phyloP scores from a whole-genome alignment of 139 green algal species.

The Diplosphaera chodatii region DNA sequence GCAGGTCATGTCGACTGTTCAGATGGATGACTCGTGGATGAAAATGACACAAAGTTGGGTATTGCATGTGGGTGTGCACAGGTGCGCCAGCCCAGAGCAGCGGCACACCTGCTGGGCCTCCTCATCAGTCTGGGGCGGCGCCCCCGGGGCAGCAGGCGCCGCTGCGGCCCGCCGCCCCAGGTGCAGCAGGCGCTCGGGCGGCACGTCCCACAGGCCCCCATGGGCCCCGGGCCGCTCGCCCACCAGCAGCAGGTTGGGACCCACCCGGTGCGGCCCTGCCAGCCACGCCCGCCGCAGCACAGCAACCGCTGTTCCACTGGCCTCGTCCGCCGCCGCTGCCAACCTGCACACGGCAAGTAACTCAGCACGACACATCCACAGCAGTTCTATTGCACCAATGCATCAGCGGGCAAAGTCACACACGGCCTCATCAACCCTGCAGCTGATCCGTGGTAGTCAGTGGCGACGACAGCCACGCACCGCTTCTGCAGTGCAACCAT shows the following conservation, averaged over 20 bases:
- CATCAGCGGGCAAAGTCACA: no score
- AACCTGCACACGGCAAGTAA: no score
- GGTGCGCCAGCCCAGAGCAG: no score
- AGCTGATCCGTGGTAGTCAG: no score
- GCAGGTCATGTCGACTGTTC: no score
- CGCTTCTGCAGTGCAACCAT: neutral
- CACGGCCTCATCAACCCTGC: no score
- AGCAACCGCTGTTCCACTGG: neutral
- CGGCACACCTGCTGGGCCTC: constrained; percentile 1
- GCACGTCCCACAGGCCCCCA: constrained; percentile 42
- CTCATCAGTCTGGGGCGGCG: constrained; percentile 4
- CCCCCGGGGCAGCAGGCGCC: constrained; percentile 1
- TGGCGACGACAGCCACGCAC: neutral
- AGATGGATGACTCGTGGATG: no score
- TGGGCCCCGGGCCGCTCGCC: no score
- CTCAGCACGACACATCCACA: no score
- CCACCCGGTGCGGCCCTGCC: constrained; percentile 70
- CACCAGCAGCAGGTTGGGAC: constrained; percentile 80
- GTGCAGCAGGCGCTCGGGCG: constrained; percentile 20
- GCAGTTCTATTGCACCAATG: no score
- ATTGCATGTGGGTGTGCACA: no score
- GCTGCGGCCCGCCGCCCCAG: constrained; percentile 16
- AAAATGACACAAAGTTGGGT: no score
- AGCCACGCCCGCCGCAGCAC: constrained; percentile 64
- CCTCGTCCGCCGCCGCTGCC: constrained; percentile 8